A percentile compares a stretch with the other conserved stretches of the same genome.
phyloP scores from a whole-genome alignment of 495 filamentous ascomycete genomes.

The Durotheca rogersii region DNA sequence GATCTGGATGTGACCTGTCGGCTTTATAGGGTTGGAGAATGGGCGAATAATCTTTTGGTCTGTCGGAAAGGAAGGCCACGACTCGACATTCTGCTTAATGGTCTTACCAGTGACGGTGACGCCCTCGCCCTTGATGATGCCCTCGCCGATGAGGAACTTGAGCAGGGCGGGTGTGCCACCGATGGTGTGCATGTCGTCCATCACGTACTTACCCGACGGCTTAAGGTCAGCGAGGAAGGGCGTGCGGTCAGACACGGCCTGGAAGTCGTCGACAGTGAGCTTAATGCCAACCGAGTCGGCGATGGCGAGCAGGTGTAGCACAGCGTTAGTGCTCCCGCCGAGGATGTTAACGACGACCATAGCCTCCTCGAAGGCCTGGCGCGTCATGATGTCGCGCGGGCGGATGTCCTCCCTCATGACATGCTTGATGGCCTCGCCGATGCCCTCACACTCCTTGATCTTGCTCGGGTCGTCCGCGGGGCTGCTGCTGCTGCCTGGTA shows the following conservation, averaged over 20 bases:
- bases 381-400: slow-evolving; percentile 86
- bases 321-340: slow-evolving; percentile 94
- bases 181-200: slow-evolving; percentile 86
- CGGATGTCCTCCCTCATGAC: slow-evolving; percentile 85
- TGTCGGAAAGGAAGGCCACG: slow-evolving; percentile 71
- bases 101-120: slow-evolving; percentile 96
- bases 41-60: slow-evolving; percentile 93
- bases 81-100: slow-evolving; percentile 83
- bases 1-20: slow-evolving; percentile 95
- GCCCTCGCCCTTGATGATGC: slow-evolving; percentile 79
- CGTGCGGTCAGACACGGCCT: slow-evolving; percentile 83
- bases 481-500: slow-evolving; percentile 90
- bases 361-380: slow-evolving; percentile 91
- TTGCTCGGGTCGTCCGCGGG: slow-evolving; percentile 87
- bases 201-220: slow-evolving; percentile 95
- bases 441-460: slow-evolving; percentile 77
- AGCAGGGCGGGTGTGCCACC: slow-evolving; percentile 89
- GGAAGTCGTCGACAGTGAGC: slow-evolving; percentile 97
- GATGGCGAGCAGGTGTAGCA: slow-evolving; percentile 94
- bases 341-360: slow-evolving; percentile 96
- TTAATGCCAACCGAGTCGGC: slow-evolving; percentile 91
- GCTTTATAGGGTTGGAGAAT: slow-evolving; percentile 87
- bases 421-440: slow-evolving; percentile 83
- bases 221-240: slow-evolving; percentile 96
- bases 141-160: slow-evolving; percentile 89